A percentile compares a stretch with the other conserved stretches of the same genome.
phyloP scores from a whole-genome alignment of 768 basidiomycete genomes.

The Naganishia kalamii region DNA sequence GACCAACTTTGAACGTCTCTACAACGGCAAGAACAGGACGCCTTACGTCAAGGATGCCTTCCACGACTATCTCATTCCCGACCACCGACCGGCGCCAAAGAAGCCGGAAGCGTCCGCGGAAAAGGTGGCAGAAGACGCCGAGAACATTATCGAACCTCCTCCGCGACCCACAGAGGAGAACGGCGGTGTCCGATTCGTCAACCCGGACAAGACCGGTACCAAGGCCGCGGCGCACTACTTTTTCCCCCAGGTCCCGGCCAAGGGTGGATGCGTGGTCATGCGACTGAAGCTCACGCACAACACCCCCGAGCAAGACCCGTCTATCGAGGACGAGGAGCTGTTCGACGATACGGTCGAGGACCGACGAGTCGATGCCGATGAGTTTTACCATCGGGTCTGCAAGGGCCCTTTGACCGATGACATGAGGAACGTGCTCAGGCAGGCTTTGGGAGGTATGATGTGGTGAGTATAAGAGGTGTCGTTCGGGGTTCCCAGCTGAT shows the following conservation, averaged over 20 bases:
- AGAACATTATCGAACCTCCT: constrained; percentile 48
- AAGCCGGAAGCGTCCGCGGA: constrained; percentile 22
- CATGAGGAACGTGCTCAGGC: constrained; percentile 89
- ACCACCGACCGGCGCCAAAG: constrained; percentile 60
- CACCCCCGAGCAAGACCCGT: constrained; percentile 66
- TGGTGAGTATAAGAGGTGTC: constrained; percentile 54
- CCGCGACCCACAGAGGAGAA: constrained; percentile 30
- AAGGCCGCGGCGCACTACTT: constrained; percentile 88
- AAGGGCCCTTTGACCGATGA: constrained; percentile 84
- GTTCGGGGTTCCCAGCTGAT: constrained; percentile 27
- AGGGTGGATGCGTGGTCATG: constrained; percentile 90
- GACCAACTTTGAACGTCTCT: constrained; percentile 87
- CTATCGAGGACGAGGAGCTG: constrained; percentile 73
- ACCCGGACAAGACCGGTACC: constrained; percentile 78
- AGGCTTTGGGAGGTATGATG: constrained; percentile 91
- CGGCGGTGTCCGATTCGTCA: constrained; percentile 59
- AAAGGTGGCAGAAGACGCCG: constrained; percentile 15
- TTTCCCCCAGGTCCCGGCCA: constrained; percentile 77
- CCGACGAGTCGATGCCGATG: constrained; percentile 85
- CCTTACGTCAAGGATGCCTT: constrained; percentile 92
- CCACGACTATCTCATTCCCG: constrained; percentile 90
- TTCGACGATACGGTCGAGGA: constrained; percentile 89
- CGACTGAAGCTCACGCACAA: constrained; percentile 82
- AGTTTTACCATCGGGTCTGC: constrained; percentile 79
- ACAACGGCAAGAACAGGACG: constrained; percentile 75